Percentiles rank a stretch among this genome's conserved stretches.
Evolutionary conservation across 768 basidiomycete genomes (phyloP).

Genomic region (Calocera cornea): DNA sequence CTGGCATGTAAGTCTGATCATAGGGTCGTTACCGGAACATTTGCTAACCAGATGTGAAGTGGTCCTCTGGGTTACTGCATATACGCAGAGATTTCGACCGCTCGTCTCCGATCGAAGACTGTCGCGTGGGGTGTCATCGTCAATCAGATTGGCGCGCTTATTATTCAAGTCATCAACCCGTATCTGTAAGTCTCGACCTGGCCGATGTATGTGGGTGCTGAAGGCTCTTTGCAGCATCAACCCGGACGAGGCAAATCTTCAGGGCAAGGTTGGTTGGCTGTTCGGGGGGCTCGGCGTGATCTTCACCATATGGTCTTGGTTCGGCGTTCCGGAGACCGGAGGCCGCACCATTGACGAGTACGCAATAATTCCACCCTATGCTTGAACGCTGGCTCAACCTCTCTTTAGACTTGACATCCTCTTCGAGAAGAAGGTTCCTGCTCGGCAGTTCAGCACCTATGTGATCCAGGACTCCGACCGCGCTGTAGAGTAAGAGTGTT

Average conservation of each 20-base stretch:
- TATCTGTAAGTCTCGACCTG: constrained; percentile 14
- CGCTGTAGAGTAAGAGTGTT: background rate
- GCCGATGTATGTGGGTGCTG: constrained; percentile 15
- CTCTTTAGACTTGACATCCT: constrained; percentile 21
- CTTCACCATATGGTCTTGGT: constrained; percentile 14
- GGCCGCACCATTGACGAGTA: constrained; percentile 18
- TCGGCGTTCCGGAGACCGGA: constrained; percentile 19
- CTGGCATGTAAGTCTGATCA: background rate
- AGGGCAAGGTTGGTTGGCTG: constrained; percentile 11
- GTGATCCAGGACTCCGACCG: background rate
- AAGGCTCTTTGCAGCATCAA: constrained; percentile 4
- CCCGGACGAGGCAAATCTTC: constrained; percentile 13
- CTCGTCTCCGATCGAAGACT: constrained; percentile 23
- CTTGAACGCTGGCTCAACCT: background rate
- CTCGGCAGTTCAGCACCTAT: constrained; percentile 16
- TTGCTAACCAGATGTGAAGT: background rate
- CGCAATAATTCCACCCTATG: background rate
- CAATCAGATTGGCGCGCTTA: constrained; percentile 10
- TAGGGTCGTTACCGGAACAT: background rate
- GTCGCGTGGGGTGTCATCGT: constrained; percentile 15
- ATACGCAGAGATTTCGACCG: constrained; percentile 22
- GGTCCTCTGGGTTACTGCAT: constrained; percentile 22
- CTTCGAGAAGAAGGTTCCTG: constrained; percentile 24
- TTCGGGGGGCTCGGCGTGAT: constrained; percentile 5
- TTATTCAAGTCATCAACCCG: constrained; percentile 12